These are phyloP conservation scores for Prunus yedoensis DNA, from an alignment of 331 rosid species.

Conservation along the genomic window DNA sequence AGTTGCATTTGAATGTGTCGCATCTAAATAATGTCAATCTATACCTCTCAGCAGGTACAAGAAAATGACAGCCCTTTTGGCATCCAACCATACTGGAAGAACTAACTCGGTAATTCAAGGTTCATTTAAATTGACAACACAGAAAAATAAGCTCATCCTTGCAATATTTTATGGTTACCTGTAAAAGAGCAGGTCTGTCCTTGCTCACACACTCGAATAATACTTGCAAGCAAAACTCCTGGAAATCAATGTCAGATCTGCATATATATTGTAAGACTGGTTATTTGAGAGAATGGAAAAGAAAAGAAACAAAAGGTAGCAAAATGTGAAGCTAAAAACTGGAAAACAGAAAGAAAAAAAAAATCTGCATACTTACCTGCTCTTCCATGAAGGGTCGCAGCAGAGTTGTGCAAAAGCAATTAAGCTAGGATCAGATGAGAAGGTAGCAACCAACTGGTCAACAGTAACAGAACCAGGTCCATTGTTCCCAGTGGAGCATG, in stretches of 20 bases:
- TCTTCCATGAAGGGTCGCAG: slow-evolving; percentile 84
- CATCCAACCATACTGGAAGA: background rate
- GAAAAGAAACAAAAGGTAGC: background rate
- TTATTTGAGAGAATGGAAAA: slow-evolving; percentile 10
- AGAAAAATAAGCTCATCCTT: background rate
- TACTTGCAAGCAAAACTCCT: slow-evolving; percentile 98
- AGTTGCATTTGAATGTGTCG: background rate
- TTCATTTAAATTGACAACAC: background rate
- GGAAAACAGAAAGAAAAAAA: background rate
- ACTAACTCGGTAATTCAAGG: background rate
- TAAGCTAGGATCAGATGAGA: slow-evolving; percentile 98
- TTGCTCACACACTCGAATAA: slow-evolving; percentile 97
- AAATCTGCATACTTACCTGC: slow-evolving; percentile 49
- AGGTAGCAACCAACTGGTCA: slow-evolving; percentile 90
- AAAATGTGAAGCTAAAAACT: slow-evolving; percentile 1
- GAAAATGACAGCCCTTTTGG: background rate
- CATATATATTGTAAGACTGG: slow-evolving; percentile 28
- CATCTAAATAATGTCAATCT: background rate
- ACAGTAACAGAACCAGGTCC: slow-evolving; percentile 76
- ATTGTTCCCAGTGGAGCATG: slow-evolving; percentile 28
- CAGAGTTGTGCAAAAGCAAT: slow-evolving; percentile 96
- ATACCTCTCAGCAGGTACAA: background rate
- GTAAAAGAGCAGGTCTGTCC: slow-evolving; percentile 96
- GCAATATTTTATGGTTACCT: slow-evolving; percentile 46
- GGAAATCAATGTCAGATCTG: slow-evolving; percentile 90